Evolutionary conservation across 306 rosid genomes (phyloP).

Genomic region (Glycine tomentella): DNA sequence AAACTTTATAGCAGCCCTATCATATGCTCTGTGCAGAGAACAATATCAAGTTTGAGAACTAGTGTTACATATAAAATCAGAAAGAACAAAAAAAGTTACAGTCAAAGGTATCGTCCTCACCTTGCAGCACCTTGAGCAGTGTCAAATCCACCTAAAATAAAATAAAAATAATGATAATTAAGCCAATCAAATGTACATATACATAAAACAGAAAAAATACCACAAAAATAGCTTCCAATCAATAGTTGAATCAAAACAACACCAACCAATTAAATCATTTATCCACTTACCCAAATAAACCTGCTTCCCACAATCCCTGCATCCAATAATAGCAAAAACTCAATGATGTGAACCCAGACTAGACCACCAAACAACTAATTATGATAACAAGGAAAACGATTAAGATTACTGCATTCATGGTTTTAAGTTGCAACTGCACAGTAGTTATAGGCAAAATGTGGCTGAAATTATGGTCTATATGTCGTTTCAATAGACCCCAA

Average conservation of each 20-base stretch:
- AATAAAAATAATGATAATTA: constrained; percentile 17
- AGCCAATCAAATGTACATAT: not conserved
- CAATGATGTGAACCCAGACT: constrained; percentile 12
- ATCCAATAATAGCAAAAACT: not conserved
- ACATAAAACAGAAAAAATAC: not conserved
- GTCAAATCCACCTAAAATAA: constrained; percentile 74
- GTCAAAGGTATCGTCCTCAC: constrained; percentile 42
- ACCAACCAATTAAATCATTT: not conserved
- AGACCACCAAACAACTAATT: constrained; percentile 4
- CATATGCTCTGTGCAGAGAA: constrained; percentile 67
- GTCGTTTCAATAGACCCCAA: not conserved
- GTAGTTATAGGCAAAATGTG: not conserved
- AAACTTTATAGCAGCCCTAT: constrained; percentile 85
- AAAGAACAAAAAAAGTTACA: not conserved
- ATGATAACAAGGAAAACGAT: not conserved
- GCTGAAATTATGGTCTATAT: not conserved
- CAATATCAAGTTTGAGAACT: constrained; percentile 25
- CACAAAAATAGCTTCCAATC: not conserved
- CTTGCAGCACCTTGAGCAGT: constrained; percentile 84
- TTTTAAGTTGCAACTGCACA: not conserved
- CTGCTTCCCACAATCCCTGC: constrained; percentile 92
- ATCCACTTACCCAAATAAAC: constrained; percentile 75
- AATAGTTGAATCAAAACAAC: constrained; percentile 5
- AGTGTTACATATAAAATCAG: not conserved
- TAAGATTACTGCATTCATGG: not conserved